Evolutionary conservation across 2,329 filamentous ascomycete genomes (phyloP).

Genomic region (Pseudocercospora cruenta): DNA sequence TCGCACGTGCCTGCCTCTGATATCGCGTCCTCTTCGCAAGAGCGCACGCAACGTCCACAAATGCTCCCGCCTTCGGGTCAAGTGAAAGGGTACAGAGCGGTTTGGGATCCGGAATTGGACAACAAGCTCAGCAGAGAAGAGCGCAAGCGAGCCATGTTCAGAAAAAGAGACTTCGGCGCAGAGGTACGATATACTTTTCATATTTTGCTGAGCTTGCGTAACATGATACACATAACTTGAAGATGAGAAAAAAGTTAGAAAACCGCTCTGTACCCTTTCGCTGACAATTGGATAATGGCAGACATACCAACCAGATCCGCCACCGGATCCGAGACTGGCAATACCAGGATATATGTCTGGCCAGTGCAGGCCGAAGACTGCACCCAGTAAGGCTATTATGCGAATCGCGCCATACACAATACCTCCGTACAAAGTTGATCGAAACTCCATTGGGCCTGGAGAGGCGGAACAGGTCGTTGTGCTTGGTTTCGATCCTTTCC

Average conservation of each 20-base stretch:
- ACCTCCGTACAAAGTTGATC: conserved; percentile 80
- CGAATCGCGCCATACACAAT: conserved; percentile 77
- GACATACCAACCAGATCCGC: conserved; percentile 67
- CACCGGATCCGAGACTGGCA: conserved; percentile 78
- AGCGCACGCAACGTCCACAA: conserved; percentile 47
- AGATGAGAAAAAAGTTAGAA: conserved; percentile 31
- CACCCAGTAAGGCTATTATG: conserved; percentile 70
- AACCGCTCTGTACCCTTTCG: conserved; percentile 46
- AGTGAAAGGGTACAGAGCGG: conserved; percentile 61
- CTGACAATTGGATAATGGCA: conserved; percentile 53
- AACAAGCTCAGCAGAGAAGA: conserved; percentile 61
- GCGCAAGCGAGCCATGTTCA: conserved; percentile 47
- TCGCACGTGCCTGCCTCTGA: conserved; percentile 31
- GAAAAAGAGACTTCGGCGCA: conserved; percentile 43
- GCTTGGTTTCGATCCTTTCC: conserved; percentile 92
- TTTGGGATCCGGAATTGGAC: conserved; percentile 67
- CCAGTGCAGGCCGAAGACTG: conserved; percentile 52
- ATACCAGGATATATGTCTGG: conserved; percentile 63
- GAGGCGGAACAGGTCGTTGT: conserved; percentile 90
- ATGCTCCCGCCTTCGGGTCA: conserved; percentile 56
- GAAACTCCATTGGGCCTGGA: conserved; percentile 83
- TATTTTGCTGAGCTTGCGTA: conserved; percentile 43
- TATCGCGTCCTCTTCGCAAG: conserved; percentile 41
- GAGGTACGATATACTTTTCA: conserved; percentile 47
- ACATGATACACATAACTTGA: conserved; percentile 41